These are phyloP conservation scores for Macaranga tanarius DNA, from an alignment of 441 rosid species.

Conservation along the genomic window DNA sequence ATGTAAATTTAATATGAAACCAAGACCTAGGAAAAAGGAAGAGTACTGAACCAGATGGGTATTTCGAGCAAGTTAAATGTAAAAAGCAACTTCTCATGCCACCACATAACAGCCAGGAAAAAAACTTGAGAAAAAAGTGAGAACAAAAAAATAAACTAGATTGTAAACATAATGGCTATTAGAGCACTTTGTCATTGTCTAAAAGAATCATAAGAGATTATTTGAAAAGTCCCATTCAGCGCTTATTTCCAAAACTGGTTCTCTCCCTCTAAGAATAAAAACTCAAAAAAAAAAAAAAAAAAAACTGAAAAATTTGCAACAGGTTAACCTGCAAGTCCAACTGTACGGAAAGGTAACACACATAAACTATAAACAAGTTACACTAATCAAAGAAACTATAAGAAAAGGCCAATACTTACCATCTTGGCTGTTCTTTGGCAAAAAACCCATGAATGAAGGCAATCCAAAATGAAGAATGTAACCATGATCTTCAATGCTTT, in stretches of 20 bases:
- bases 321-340: not conserved
- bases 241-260: not conserved
- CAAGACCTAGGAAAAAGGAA: not conserved
- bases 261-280: not conserved
- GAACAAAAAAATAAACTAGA: not conserved
- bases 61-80: not conserved
- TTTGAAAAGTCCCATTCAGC: not conserved
- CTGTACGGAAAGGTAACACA: not conserved
- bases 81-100: not conserved
- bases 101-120: not conserved
- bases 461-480: constrained; percentile 91
- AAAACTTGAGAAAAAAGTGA: not conserved
- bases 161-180: not conserved
- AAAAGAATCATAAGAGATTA: not conserved
- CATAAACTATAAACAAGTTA: not conserved
- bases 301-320: not conserved
- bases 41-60: not conserved
- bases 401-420: constrained; percentile 39
- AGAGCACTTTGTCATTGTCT: not conserved
- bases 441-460: constrained; percentile 77
- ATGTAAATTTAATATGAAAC: not conserved
- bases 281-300: not conserved
- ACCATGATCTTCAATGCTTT: constrained; percentile 97
- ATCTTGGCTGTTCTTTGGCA: constrained; percentile 51
- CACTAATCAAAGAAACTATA: constrained; percentile 9